Percentiles rank a stretch among this genome's conserved stretches.
These are phyloP conservation scores for Ostreobium quekettii DNA, from an alignment of 139 green algal genomes.

Conservation along the genomic window DNA sequence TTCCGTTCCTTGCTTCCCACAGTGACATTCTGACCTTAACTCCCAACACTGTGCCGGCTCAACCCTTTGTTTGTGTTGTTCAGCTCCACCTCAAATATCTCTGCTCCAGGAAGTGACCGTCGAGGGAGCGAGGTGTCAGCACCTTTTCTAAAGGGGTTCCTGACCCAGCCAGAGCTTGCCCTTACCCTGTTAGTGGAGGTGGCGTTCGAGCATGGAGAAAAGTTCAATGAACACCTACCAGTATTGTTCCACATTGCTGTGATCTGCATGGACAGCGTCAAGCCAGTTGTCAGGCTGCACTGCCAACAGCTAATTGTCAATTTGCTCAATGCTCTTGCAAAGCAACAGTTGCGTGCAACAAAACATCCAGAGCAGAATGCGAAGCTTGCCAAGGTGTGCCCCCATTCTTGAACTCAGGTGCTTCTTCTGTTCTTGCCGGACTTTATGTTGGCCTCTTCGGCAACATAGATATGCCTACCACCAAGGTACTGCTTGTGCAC, in stretches of 20 bases:
- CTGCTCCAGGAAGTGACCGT: slow-evolving; percentile 2
- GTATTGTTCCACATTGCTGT: slow-evolving; percentile 65
- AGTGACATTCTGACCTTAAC: too few relatives aligned
- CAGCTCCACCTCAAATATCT: slow-evolving; percentile 13
- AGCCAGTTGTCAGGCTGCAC: slow-evolving; percentile 35
- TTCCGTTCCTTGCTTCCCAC: too few relatives aligned
- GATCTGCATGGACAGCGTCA: slow-evolving; percentile 25
- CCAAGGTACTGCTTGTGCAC: too few relatives aligned
- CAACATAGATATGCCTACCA: too few relatives aligned
- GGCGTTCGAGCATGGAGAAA: slow-evolving; percentile 81
- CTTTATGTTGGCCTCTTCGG: too few relatives aligned
- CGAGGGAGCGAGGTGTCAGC: slow-evolving; percentile 11
- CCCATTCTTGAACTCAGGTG: too few relatives aligned
- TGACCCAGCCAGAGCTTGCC: slow-evolving; percentile 73
- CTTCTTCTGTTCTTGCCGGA: too few relatives aligned
- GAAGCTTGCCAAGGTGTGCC: too few relatives aligned
- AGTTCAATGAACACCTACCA: slow-evolving; percentile 70
- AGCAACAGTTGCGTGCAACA: background rate
- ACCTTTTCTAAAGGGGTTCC: slow-evolving; percentile 20
- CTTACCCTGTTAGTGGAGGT: slow-evolving; percentile 83
- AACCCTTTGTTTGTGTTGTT: too few relatives aligned
- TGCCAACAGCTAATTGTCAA: slow-evolving; percentile 66
- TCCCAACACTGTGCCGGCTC: too few relatives aligned
- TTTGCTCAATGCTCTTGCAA: slow-evolving; percentile 54
- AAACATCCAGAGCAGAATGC: background rate